Evolutionary conservation across 2,329 filamentous ascomycete genomes (phyloP).

Genomic region (Colletotrichum sublineola): DNA sequence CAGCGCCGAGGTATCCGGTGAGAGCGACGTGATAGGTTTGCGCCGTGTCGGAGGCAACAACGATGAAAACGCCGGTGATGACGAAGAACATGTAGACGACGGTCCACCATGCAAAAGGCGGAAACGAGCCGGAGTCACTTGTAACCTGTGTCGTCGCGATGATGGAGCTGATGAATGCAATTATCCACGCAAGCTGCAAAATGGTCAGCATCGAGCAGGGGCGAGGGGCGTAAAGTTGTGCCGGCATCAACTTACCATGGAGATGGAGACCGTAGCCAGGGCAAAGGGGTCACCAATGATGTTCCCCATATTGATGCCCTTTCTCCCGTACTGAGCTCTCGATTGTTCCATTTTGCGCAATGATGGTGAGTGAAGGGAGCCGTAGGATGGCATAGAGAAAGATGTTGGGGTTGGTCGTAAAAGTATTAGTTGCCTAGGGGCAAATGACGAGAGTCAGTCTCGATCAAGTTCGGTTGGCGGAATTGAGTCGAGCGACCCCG

Average conservation of each 20-base stretch:
- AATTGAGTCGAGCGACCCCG: conserved; percentile 12
- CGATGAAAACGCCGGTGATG: conserved; percentile 83
- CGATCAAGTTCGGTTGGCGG: conserved; percentile 2
- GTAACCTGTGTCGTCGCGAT: conserved; percentile 70
- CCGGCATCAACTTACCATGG: conserved; percentile 74
- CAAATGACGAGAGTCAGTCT: conserved; percentile 18
- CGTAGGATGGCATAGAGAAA: conserved; percentile 80
- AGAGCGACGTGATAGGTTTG: conserved; percentile 93
- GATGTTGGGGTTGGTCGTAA: conserved; percentile 13
- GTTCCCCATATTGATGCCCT: conserved; percentile 83
- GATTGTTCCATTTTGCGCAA: conserved; percentile 84
- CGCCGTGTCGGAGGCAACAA: conserved; percentile 86
- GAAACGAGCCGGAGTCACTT: conserved; percentile 66
- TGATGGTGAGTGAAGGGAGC: conserved; percentile 79
- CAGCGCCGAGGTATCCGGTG: conserved; percentile 87
- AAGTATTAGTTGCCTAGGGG: conserved; percentile 31
- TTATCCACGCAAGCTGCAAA: conserved; percentile 89
- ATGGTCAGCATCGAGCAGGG: conserved; percentile 8
- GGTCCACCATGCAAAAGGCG: conserved; percentile 94
- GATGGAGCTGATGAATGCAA: conserved; percentile 89
- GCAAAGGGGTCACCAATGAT: conserved; percentile 97
- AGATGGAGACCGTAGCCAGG: conserved; percentile 92
- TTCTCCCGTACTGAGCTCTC: conserved; percentile 66
- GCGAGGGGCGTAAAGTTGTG: conserved; percentile 5
- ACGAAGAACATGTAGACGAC: conserved; percentile 87